phyloP scores from a whole-genome alignment of 2,329 filamentous ascomycete genomes.

The Ophiocordyceps polyrhachis-furcata region DNA sequence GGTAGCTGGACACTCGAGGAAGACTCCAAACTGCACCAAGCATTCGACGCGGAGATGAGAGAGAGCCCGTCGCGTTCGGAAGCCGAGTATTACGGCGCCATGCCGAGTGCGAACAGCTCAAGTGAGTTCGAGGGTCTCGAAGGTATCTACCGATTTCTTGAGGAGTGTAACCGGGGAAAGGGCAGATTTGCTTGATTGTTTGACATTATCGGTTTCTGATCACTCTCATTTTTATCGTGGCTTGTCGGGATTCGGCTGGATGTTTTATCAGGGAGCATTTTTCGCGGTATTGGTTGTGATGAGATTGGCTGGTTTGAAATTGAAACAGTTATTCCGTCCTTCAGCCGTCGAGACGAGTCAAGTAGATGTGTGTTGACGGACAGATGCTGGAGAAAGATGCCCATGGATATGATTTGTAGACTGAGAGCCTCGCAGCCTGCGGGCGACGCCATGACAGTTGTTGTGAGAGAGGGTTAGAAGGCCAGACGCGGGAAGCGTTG shows the following conservation, averaged over 20 bases:
- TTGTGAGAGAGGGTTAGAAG: no score
- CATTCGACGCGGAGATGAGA: slow-evolving; percentile 22
- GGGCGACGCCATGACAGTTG: slow-evolving; percentile 5
- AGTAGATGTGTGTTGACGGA: slow-evolving; percentile 10
- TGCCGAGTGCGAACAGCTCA: slow-evolving; percentile 28
- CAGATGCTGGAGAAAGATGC: slow-evolving; percentile 16
- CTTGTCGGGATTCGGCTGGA: neutral
- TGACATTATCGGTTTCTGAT: neutral
- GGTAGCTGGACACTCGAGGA: slow-evolving; percentile 16
- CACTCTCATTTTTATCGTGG: neutral
- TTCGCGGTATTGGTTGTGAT: neutral
- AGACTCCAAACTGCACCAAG: slow-evolving; percentile 18
- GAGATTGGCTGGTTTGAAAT: neutral
- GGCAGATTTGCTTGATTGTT: slow-evolving; percentile 12
- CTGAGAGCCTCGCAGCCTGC: slow-evolving; percentile 13
- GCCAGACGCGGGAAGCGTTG: no score
- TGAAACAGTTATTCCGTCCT: neutral
- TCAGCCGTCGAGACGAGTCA: neutral
- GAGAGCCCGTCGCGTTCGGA: slow-evolving; percentile 30
- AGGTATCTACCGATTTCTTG: slow-evolving; percentile 38
- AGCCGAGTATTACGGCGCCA: slow-evolving; percentile 28
- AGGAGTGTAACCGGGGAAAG: slow-evolving; percentile 32
- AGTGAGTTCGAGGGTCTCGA: slow-evolving; percentile 34
- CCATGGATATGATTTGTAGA: slow-evolving; percentile 17
- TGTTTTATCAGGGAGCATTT: neutral